Base-by-base conservation (phyloP, 2,329 filamentous ascomycete genomes). In the Aspergillus fischeri region DNA sequence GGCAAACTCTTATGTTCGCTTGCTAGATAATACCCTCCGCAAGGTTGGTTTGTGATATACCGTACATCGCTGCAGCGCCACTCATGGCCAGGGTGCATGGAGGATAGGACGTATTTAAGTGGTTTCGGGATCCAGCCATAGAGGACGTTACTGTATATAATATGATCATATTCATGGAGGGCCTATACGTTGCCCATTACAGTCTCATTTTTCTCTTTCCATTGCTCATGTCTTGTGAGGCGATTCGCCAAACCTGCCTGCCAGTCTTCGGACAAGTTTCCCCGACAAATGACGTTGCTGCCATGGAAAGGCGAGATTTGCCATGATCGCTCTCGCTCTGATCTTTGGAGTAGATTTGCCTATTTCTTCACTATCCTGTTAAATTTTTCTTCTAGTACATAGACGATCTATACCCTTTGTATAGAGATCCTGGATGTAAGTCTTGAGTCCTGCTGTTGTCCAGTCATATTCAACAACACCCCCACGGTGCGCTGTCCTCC, bases 1-100 rank as follows among this genome's bases (percentile, higher is more conserved):
- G 29, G 32, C 32, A 41, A 45, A 49, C 49, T 53, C 53, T 54
- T 52, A 55, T 56, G 54, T 60, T 60, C 56, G 66, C 66, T 60
- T 56, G 59, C 59, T 55, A 55, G 24, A 29, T 47, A 44, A 55
- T 51, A 56, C 42, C 42, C 42, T 24, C 10, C 2, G 8, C 6
- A n/a, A 5, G 8, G 42, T 45, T 10, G 42, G 42, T 45, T 45
- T 20, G 42, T 21, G 7, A 20, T 44, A 21, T n/a, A 9, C 10
- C n/a, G 21, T 10, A 24, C 20, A 45, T 14, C 20, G 6, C 42
- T 24, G 21, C 42, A 17, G 24, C 21, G 44, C 44, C 44, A 25
- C 44, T 47, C 20, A 14, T 21, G 11, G n/a, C n/a, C 10, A 20
- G 3, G 20, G 8, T 21, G 44, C 24, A 24, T 47, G 24, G 4